Evolutionary conservation across 2,329 filamentous ascomycete species (phyloP).

Genomic region (Ophiosphaerella narmari): DNA sequence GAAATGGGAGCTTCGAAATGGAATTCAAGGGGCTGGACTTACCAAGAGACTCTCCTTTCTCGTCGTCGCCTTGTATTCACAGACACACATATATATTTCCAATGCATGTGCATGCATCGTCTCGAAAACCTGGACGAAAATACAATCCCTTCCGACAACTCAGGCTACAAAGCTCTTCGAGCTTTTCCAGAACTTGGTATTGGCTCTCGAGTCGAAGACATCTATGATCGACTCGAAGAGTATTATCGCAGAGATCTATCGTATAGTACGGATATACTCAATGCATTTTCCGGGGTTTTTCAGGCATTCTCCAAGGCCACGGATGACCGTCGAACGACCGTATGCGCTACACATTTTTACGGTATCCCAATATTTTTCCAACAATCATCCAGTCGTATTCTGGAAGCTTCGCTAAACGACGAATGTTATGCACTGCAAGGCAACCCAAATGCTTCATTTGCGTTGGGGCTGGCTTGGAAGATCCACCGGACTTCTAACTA

Average conservation of each 20-base stretch:
- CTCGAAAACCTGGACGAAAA: too few relatives aligned
- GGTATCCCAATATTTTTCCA: background rate
- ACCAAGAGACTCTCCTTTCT: too few relatives aligned
- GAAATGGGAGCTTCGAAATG: too few relatives aligned
- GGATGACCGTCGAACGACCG: too few relatives aligned
- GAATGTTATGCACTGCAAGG: too few relatives aligned
- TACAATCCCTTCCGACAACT: too few relatives aligned
- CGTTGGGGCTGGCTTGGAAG: background rate
- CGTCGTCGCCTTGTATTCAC: too few relatives aligned
- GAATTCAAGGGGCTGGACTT: too few relatives aligned
- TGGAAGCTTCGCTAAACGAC: too few relatives aligned
- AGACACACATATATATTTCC: too few relatives aligned
- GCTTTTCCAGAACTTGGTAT: background rate
- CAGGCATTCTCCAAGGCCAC: background rate
- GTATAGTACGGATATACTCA: background rate
- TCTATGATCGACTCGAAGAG: background rate
- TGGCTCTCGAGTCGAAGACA: background rate
- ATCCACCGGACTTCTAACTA: background rate
- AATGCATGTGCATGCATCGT: too few relatives aligned
- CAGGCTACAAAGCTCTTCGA: too few relatives aligned
- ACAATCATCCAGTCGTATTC: background rate
- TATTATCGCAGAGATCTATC: background rate
- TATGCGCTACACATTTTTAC: background rate
- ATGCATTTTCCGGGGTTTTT: background rate
- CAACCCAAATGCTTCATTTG: background rate